phyloP scores from a whole-genome alignment of 768 basidiomycete species.

The Lepiota brunneoincarnata region DNA sequence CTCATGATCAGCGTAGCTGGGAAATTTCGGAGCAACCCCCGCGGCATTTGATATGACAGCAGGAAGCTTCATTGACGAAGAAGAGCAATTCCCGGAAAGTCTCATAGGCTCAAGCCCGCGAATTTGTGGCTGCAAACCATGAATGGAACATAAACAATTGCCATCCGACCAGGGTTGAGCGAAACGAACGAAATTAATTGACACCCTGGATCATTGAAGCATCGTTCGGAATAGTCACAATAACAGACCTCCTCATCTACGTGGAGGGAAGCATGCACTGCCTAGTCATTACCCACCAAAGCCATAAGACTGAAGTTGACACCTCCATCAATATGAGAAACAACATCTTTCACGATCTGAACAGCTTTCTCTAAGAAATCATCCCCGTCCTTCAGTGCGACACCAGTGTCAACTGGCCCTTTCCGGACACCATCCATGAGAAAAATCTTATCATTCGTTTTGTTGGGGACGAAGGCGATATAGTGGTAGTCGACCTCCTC shows the following conservation, averaged over 20 bases:
- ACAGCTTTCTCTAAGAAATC: slow-evolving; percentile 22
- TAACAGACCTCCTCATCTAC: neutral
- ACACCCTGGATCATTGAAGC: no score
- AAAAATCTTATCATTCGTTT: slow-evolving; percentile 25
- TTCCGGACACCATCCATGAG: slow-evolving; percentile 32
- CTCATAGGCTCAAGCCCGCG: no score
- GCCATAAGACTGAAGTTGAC: slow-evolving; percentile 26
- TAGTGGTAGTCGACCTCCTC: slow-evolving; percentile 31
- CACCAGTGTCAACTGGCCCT: slow-evolving; percentile 28
- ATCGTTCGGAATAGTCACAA: no score
- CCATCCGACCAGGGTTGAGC: no score
- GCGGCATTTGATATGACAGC: neutral
- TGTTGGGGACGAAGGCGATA: slow-evolving; percentile 30
- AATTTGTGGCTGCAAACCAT: no score
- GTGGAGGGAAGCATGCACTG: neutral
- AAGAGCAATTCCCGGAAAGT: no score
- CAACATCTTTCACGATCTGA: slow-evolving; percentile 20
- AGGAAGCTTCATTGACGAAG: no score
- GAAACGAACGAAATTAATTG: no score
- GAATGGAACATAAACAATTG: no score
- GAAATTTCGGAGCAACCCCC: neutral
- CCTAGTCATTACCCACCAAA: slow-evolving; percentile 12
- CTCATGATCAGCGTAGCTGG: neutral
- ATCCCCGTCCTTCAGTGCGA: slow-evolving; percentile 17
- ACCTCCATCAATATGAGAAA: slow-evolving; percentile 21